Base-by-base conservation (phyloP, 2,329 filamentous ascomycete genomes). In the Scytalidium sp. region DNA sequence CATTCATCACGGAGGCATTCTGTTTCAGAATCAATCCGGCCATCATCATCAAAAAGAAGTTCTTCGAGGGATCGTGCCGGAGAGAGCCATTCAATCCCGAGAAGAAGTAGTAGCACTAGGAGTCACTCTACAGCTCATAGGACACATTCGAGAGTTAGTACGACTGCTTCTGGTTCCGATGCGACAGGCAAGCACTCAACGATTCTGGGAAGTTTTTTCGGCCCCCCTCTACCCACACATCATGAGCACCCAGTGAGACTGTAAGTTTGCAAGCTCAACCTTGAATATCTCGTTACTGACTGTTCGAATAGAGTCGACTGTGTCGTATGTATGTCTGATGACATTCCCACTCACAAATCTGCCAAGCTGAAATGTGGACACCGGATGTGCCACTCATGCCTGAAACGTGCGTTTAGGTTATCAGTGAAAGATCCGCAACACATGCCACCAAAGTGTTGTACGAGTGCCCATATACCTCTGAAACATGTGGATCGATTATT, bases 401-500 rank as follows among this genome's bases (percentile, higher is more conserved):
- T 96, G 39, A 86, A 83, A 66, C 81, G 83, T 45, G 78, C 83
- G 50, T 96, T 95, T 69, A 82, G 78, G 47, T 76, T 90, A 53
- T 94, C 90, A 10, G 75, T 92, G 54, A 84, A 78, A 40, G 88
- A 95, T 64, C 84, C 88, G 1, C 79, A 84, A 52, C 84, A 90
- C 57, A 95, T 96, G 89, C 90, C 91, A 17, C 91, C 91, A 0
- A 81, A 78, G 63, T 96, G 90, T 68, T 96, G 90, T 68, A 86
- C 81, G 3, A 62, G 78, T 19, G 81, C 90, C 11, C 79, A 82
- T 57, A 95, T 96, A 50, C 83, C 87, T 0, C 71, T 91, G 6
- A 84, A 83, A 57, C 83, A 90, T 64, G 90, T 93, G 22, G 87
- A 93, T 11, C 77, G 77, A 20, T 73, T 94, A 7, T 91, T 96